Evolutionary conservation across 768 basidiomycete species (phyloP).

Genomic region (Kwoniella pini): DNA sequence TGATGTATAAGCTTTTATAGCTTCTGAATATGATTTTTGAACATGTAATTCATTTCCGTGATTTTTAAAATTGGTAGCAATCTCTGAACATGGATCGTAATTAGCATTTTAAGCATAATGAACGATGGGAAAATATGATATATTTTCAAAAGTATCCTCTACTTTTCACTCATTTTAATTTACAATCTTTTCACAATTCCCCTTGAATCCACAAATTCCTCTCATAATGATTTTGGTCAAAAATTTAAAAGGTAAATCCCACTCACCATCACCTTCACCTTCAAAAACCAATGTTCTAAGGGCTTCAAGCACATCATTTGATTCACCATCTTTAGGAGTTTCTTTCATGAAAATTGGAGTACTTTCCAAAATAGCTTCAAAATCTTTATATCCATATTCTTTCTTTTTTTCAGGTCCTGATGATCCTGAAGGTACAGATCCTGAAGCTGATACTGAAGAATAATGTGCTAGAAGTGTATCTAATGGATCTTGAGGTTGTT

Average conservation of each 20-base stretch:
- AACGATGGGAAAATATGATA: no score
- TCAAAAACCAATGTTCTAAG: slow-evolving; percentile 83
- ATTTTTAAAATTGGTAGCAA: slow-evolving; percentile 88
- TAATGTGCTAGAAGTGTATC: no score
- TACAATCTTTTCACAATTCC: no score
- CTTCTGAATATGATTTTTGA: slow-evolving; percentile 82
- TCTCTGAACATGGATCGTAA: slow-evolving; percentile 70
- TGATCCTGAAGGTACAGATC: no score
- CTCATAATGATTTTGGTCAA: no score
- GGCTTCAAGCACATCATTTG: slow-evolving; percentile 72
- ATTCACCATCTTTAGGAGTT: slow-evolving; percentile 69
- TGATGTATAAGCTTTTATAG: slow-evolving; percentile 83
- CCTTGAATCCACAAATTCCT: no score
- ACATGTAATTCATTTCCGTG: slow-evolving; percentile 95
- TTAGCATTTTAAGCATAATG: no score
- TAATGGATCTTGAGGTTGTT: no score
- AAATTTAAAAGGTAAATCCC: no score
- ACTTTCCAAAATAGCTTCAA: slow-evolving; percentile 60
- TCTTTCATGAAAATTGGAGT: slow-evolving; percentile 91
- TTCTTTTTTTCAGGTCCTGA: slow-evolving; percentile 27
- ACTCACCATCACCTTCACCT: slow-evolving; percentile 90
- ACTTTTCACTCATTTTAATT: no score
- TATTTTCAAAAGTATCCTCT: not conserved
- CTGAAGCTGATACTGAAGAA: no score
- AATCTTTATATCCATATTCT: slow-evolving; percentile 41